Evolutionary conservation across 1,284 basidiomycete species (phyloP).

Genomic region (Clitocybe nebularis): DNA sequence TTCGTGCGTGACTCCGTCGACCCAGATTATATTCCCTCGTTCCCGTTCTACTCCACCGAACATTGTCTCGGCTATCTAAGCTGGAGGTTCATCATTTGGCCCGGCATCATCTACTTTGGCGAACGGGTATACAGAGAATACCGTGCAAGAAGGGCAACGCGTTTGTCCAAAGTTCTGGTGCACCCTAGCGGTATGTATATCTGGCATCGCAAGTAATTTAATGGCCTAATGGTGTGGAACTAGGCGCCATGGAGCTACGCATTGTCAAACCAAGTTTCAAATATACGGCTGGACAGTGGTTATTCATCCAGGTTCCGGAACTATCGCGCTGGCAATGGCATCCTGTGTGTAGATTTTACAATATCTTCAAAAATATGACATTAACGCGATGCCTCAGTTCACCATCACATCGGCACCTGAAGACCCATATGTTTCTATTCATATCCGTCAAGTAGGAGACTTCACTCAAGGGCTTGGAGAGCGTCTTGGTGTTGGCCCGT

Average conservation of each 20-base stretch:
- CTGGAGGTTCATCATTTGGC: slow-evolving; percentile 87
- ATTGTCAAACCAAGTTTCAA: slow-evolving; percentile 87
- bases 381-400: slow-evolving; percentile 51
- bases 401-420: slow-evolving; percentile 92
- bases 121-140: slow-evolving; percentile 81
- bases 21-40: slow-evolving; percentile 61
- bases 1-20: slow-evolving; percentile 80
- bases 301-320: slow-evolving; percentile 85
- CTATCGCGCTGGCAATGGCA: slow-evolving; percentile 86
- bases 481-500: slow-evolving; percentile 76
- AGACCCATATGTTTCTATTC: slow-evolving; percentile 84
- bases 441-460: slow-evolving; percentile 89
- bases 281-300: slow-evolving; percentile 88
- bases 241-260: slow-evolving; percentile 84
- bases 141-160: slow-evolving; percentile 69
- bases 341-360: slow-evolving; percentile 51
- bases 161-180: slow-evolving; percentile 75
- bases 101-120: slow-evolving; percentile 80
- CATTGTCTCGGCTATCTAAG: slow-evolving; percentile 85
- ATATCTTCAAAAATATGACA: slow-evolving; percentile 1
- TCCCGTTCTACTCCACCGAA: slow-evolving; percentile 81
- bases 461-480: slow-evolving; percentile 80
- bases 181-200: slow-evolving; percentile 69
- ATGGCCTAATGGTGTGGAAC: slow-evolving; percentile 13
- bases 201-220: slow-evolving; percentile 2